Evolutionary conservation across 2,329 filamentous ascomycete genomes (phyloP).

Genomic region (Graphiopsis chlorocephala): DNA sequence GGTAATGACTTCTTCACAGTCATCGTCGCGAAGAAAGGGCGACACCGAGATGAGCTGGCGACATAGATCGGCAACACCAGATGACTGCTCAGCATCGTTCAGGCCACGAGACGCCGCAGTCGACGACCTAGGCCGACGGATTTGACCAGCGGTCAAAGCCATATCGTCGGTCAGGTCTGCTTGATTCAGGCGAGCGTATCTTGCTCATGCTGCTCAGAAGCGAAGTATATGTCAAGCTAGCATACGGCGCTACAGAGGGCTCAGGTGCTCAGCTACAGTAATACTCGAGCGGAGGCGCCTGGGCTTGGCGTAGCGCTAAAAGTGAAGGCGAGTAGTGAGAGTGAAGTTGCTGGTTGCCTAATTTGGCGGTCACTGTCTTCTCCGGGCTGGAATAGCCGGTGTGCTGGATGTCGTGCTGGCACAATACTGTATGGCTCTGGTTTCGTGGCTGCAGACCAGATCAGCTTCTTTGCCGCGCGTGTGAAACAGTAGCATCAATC

Average conservation of each 20-base stretch:
- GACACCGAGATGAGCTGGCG: constrained; percentile 19
- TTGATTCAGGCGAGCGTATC: constrained; percentile 14
- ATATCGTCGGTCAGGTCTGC: constrained; percentile 23
- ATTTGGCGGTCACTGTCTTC: neutral
- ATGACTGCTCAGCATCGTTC: constrained; percentile 26
- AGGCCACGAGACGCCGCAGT: constrained; percentile 26
- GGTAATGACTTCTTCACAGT: neutral
- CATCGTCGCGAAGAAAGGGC: neutral
- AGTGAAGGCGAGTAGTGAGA: neutral
- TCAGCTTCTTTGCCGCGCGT: neutral
- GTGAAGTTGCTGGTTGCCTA: constrained; percentile 9
- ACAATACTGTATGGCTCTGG: neutral
- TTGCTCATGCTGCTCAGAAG: constrained; percentile 22
- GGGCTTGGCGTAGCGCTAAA: constrained; percentile 8
- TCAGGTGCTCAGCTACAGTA: constrained; percentile 12
- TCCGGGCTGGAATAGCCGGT: neutral
- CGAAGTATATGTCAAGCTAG: neutral
- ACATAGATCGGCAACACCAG: constrained; percentile 26
- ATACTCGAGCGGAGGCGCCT: constrained; percentile 7
- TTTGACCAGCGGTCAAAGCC: constrained; percentile 25
- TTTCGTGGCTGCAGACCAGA: neutral
- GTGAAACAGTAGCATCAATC: constrained; percentile 4
- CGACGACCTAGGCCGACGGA: constrained; percentile 26
- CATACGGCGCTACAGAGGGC: constrained; percentile 1
- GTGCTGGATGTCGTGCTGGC: neutral